Conservation (phyloP, 768 basidiomycete species). For the Macrolepiota albuminosa region DNA sequence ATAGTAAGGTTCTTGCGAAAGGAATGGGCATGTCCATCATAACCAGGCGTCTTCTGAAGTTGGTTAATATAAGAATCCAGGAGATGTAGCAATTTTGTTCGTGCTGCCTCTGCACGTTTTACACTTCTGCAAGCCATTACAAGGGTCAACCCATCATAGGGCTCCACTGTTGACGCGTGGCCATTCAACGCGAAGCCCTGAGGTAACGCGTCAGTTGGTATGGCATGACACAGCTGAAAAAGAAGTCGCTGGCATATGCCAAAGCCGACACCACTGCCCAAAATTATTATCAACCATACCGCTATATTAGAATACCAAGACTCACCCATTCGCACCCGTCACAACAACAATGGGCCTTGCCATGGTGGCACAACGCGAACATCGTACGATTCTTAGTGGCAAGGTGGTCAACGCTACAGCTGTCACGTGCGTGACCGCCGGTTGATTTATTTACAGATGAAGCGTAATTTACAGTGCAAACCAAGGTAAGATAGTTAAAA, state of each 20-base stretch:
- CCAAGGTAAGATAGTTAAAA: neutral
- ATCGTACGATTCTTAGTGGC: conserved; percentile 12
- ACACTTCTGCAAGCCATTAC: conserved; percentile 77
- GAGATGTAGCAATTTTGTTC: conserved; percentile 42
- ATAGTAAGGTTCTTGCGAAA: conserved; percentile 61
- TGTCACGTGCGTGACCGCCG: conserved; percentile 7
- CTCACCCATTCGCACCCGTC: conserved; percentile 68
- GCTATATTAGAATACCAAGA: neutral
- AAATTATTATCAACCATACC: neutral
- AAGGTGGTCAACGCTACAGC: conserved; percentile 2
- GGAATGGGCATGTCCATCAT: conserved; percentile 47
- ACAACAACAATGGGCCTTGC: conserved; percentile 52
- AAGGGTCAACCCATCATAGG: conserved; percentile 57
- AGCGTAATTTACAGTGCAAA: neutral
- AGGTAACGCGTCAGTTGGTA: conserved; percentile 48
- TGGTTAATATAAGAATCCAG: conserved; percentile 50
- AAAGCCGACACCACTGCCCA: conserved; percentile 71
- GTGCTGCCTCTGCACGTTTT: conserved; percentile 59
- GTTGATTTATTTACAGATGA: neutral
- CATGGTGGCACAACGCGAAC: conserved; percentile 21
- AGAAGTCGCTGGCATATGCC: conserved; percentile 80
- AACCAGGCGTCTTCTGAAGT: conserved; percentile 28
- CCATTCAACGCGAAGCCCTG: conserved; percentile 28
- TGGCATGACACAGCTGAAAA: conserved; percentile 50
- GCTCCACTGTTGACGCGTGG: neutral